Percentiles rank a stretch among this genome's conserved stretches.
Evolutionary conservation across 305 asterid genomes (phyloP).

Genomic region (Fraxinus platypoda): DNA sequence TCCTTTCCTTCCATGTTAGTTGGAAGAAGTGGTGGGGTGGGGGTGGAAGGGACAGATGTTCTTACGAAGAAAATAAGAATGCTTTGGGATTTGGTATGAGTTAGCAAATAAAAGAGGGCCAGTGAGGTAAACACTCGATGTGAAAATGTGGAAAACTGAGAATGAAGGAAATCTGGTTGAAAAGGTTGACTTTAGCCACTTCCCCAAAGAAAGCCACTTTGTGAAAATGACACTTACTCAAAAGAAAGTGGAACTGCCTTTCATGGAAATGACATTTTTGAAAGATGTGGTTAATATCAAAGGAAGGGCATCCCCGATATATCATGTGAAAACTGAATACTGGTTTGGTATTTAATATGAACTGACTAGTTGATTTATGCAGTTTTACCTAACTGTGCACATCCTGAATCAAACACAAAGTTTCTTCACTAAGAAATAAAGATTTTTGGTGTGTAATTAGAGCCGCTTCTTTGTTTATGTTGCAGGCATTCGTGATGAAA

Average conservation of each 20-base stretch:
- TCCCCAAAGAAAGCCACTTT: neutral
- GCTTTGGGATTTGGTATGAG: neutral
- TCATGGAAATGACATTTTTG: neutral
- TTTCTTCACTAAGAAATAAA: neutral
- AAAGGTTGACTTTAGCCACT: slow-evolving; percentile 4
- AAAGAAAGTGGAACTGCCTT: neutral
- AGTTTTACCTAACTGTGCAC: neutral
- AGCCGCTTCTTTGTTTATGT: slow-evolving; percentile 23
- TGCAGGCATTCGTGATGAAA: slow-evolving; percentile 95
- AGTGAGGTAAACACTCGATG: neutral
- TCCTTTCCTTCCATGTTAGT: neutral
- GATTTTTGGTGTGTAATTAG: slow-evolving; percentile 1
- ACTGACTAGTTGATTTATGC: neutral
- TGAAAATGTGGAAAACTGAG: neutral
- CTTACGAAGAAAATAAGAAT: slow-evolving; percentile 6
- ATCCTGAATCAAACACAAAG: neutral
- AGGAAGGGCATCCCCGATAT: neutral
- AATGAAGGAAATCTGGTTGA: neutral
- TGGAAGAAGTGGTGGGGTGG: neutral
- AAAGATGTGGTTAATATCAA: neutral
- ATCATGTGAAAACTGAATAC: neutral
- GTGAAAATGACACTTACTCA: neutral
- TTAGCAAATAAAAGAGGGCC: neutral
- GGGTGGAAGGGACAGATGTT: neutral
- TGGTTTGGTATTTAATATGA: slow-evolving; percentile 8